Conservation (phyloP, 164 flowering plant species). For the Liriodendron chinense region DNA sequence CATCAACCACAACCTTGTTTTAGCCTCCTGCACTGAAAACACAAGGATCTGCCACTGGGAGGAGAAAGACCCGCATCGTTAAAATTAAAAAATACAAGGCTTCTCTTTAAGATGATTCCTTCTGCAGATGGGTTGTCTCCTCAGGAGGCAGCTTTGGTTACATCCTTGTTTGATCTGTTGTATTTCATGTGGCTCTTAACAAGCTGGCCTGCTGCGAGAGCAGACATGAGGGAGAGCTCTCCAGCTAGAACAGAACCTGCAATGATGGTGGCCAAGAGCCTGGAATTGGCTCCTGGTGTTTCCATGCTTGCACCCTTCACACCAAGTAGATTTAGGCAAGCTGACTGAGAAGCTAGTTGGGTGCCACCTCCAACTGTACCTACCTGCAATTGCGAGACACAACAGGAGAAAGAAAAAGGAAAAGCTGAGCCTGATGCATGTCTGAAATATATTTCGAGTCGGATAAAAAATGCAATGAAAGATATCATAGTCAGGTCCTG, state of each 20-base stretch:
- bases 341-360: slow-evolving; percentile 83
- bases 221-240: slow-evolving; percentile 84
- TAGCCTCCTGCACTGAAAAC: background rate
- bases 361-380: slow-evolving; percentile 92
- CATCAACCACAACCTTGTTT: background rate
- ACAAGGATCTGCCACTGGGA: background rate
- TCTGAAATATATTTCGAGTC: background rate
- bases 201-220: slow-evolving; percentile 78
- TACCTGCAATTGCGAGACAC: slow-evolving; percentile 35
- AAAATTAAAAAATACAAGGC: background rate
- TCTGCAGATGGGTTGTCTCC: background rate
- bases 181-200: slow-evolving; percentile 91
- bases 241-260: slow-evolving; percentile 86
- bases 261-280: slow-evolving; percentile 59
- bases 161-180: slow-evolving; percentile 74
- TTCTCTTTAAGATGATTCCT: background rate
- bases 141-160: slow-evolving; percentile 33
- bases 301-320: slow-evolving; percentile 80
- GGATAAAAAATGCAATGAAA: too few species aligned
- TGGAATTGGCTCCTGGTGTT: slow-evolving; percentile 67
- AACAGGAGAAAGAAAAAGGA: background rate
- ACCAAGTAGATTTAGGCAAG: slow-evolving; percentile 77
- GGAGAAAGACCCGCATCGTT: background rate
- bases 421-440: background rate
- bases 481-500: too few species aligned